phyloP scores from a whole-genome alignment of 352 stramenopile genomes.

The Phytophthora pisi region DNA sequence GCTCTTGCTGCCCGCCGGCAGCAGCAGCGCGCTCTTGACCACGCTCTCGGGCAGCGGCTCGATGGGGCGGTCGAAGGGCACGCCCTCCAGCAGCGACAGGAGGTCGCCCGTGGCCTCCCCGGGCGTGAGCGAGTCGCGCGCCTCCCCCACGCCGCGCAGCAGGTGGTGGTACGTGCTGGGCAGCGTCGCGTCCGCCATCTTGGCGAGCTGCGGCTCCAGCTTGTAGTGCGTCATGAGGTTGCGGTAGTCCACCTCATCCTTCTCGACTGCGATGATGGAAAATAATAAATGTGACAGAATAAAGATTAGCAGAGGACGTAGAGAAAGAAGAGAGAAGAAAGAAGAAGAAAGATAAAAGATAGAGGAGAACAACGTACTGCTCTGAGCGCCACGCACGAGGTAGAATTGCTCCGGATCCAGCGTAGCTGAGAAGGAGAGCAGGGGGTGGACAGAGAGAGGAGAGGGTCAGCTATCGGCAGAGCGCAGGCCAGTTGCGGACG shows the following conservation, averaged over 20 bases:
- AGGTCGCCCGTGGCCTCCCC: constrained; percentile 57
- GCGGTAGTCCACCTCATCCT: constrained; percentile 63
- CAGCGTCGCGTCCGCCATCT: constrained; percentile 65
- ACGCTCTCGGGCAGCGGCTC: constrained; percentile 73
- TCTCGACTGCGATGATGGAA: constrained; percentile 42
- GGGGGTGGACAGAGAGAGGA: constrained; percentile 9
- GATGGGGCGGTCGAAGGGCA: constrained; percentile 82
- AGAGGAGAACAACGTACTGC: constrained; percentile 43
- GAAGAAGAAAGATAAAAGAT: neutral
- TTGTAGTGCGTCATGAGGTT: constrained; percentile 74
- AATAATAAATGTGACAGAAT: neutral
- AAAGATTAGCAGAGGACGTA: neutral
- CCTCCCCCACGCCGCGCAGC: constrained; percentile 66
- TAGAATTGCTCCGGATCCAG: constrained; percentile 59
- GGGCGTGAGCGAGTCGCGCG: constrained; percentile 42
- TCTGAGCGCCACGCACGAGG: constrained; percentile 58
- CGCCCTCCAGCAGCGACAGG: constrained; percentile 62
- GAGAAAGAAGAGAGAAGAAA: neutral
- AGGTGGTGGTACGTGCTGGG: constrained; percentile 77
- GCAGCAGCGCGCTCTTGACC: constrained; percentile 72
- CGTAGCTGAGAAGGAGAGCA: constrained; percentile 20
- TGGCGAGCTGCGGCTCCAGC: constrained; percentile 61
- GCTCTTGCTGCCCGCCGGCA: constrained; percentile 64
- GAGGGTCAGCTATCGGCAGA: constrained; percentile 1
- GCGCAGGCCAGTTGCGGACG: no score